Conservation (phyloP, 2,329 filamentous ascomycete genomes). For the Trichoderma aggressivum region DNA sequence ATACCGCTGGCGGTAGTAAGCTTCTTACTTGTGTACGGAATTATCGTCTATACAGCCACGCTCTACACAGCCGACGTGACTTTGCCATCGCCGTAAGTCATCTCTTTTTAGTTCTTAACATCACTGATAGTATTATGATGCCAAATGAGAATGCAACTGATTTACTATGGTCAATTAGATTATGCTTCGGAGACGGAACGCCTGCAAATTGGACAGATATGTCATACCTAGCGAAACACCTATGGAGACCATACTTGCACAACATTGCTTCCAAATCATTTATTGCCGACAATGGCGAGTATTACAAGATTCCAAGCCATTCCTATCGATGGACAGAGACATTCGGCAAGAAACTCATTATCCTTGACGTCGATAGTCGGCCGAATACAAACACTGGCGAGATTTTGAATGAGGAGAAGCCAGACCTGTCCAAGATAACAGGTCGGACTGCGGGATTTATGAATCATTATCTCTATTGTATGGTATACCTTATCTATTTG, state of each 20-base stretch:
- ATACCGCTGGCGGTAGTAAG: neutral
- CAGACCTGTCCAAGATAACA: neutral
- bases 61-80: neutral
- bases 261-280: neutral
- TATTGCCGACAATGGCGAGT: neutral
- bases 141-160: neutral
- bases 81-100: neutral
- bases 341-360: neutral
- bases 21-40: neutral
- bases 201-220: neutral
- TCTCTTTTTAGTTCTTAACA: neutral
- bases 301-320: neutral
- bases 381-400: neutral
- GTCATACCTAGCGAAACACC: neutral
- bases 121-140: neutral
- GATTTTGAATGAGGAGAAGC: neutral
- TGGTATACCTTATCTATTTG: neutral
- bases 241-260: neutral
- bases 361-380: neutral
- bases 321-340: neutral
- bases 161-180: neutral
- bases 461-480: neutral
- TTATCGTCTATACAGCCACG: neutral
- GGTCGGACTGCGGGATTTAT: neutral
- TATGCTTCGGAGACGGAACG: neutral